Percentiles rank a stretch among this genome's conserved stretches.
These are phyloP conservation scores for Phlegmacium glaucopus DNA, from an alignment of 768 basidiomycete genomes.

Conservation along the genomic window DNA sequence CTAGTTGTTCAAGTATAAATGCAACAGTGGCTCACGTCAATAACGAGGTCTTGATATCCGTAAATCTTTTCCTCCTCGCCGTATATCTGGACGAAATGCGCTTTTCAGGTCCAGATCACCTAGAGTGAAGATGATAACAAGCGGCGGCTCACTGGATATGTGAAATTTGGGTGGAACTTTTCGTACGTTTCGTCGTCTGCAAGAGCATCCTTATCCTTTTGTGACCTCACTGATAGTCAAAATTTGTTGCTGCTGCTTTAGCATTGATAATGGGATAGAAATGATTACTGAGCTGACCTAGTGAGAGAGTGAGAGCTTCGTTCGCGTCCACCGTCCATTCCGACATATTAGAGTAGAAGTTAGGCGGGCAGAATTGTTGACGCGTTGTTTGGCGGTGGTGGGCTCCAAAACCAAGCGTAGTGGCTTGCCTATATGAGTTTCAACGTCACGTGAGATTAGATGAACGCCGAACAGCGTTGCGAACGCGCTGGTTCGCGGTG, in stretches of 20 bases:
- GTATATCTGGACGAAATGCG: constrained; percentile 59
- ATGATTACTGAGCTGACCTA: constrained; percentile 47
- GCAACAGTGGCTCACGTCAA: constrained; percentile 57
- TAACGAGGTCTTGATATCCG: constrained; percentile 80
- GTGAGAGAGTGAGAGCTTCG: constrained; percentile 68
- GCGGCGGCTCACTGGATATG: constrained; percentile 68
- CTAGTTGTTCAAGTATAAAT: neutral
- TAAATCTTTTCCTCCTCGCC: constrained; percentile 97
- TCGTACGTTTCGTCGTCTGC: constrained; percentile 56
- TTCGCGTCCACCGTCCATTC: constrained; percentile 83
- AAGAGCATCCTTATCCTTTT: constrained; percentile 57
- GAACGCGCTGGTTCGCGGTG: no score
- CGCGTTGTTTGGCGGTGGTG: constrained; percentile 31
- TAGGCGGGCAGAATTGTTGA: constrained; percentile 18
- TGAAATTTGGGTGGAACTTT: constrained; percentile 84
- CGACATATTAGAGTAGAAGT: constrained; percentile 28
- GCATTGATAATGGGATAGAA: neutral
- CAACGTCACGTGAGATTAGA: no score
- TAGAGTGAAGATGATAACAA: neutral
- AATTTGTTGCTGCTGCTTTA: neutral
- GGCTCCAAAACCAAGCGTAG: neutral
- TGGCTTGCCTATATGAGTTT: no score
- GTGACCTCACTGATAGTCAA: constrained; percentile 56
- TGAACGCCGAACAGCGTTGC: no score
- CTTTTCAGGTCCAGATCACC: neutral